phyloP scores from a whole-genome alignment of 225 moss, liverwort and hornwort genomes.

The Thuidium tamariscinum region DNA sequence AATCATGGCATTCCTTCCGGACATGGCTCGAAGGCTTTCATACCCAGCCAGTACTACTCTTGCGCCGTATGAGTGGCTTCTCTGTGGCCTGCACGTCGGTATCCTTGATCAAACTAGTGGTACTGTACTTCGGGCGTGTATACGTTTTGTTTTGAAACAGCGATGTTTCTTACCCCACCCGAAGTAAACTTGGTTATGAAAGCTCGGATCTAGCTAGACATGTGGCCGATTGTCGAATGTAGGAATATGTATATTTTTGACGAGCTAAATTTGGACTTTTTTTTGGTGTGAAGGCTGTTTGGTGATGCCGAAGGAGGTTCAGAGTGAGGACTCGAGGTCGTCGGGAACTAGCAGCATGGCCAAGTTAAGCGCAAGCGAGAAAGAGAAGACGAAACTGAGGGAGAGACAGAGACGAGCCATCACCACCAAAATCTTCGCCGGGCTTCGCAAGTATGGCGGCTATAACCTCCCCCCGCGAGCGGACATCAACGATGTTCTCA shows the following conservation, averaged over 20 bases:
- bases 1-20: conserved; percentile 22
- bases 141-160: neutral
- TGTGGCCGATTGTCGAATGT: neutral
- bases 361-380: conserved; percentile 99
- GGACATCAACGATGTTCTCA: conserved; percentile 94
- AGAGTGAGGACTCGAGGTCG: conserved; percentile 37
- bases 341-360: conserved; percentile 66
- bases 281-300: neutral
- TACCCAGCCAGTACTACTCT: neutral
- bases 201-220: neutral
- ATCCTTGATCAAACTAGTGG: conserved; percentile 3
- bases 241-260: neutral
- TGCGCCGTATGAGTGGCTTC: conserved; percentile 14
- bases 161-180: conserved; percentile 16
- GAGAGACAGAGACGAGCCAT: conserved; percentile 96
- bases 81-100: conserved; percentile 25
- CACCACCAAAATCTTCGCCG: conserved; percentile 98
- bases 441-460: conserved; percentile 95
- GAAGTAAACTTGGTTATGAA: neutral
- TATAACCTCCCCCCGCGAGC: conserved; percentile 94
- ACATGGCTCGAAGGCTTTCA: conserved; percentile 23
- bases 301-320: conserved; percentile 56
- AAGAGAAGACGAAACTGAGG: conserved; percentile 97
- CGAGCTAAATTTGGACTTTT: neutral
- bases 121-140: conserved; percentile 4